These are phyloP conservation scores for Alternaria tenuissima DNA, from an alignment of 2,329 filamentous ascomycete genomes.

Conservation along the genomic window DNA sequence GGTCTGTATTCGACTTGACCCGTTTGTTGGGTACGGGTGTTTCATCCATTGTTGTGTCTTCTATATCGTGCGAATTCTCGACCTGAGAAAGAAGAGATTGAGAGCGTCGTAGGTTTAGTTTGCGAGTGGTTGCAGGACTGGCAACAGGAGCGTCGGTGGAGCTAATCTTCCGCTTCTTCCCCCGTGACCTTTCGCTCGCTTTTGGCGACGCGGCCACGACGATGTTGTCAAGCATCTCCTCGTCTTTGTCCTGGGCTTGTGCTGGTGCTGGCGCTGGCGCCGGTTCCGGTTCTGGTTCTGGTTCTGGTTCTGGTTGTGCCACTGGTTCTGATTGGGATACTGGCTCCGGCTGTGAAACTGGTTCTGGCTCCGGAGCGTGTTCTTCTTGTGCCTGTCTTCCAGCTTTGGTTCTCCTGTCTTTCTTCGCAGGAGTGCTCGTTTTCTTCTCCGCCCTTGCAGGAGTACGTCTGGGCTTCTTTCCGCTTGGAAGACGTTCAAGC, in stretches of 20 bases:
- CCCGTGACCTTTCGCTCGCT: background rate
- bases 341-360: background rate
- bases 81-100: slow-evolving; percentile 42
- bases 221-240: slow-evolving; percentile 52
- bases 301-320: background rate
- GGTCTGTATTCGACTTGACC: slow-evolving; percentile 26
- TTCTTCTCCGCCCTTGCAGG: slow-evolving; percentile 17
- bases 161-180: slow-evolving; percentile 32
- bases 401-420: slow-evolving; percentile 26
- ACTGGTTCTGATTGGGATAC: background rate
- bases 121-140: slow-evolving; percentile 32
- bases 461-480: slow-evolving; percentile 38
- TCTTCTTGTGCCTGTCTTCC: slow-evolving; percentile 1
- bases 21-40: slow-evolving; percentile 42
- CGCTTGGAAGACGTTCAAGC: slow-evolving; percentile 12
- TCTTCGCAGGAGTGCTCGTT: background rate
- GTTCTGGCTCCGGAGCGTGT: background rate
- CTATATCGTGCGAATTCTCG: slow-evolving; percentile 33
- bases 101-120: slow-evolving; percentile 36
- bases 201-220: slow-evolving; percentile 41
- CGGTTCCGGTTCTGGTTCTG: background rate
- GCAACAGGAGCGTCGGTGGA: slow-evolving; percentile 8
- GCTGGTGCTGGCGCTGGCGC: background rate
- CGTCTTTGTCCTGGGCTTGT: slow-evolving; percentile 39
- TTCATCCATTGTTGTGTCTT: slow-evolving; percentile 35